These are phyloP conservation scores for Balamuthia mandrillaris DNA, from an alignment of 208 protist genomes.

Conservation along the genomic window DNA sequence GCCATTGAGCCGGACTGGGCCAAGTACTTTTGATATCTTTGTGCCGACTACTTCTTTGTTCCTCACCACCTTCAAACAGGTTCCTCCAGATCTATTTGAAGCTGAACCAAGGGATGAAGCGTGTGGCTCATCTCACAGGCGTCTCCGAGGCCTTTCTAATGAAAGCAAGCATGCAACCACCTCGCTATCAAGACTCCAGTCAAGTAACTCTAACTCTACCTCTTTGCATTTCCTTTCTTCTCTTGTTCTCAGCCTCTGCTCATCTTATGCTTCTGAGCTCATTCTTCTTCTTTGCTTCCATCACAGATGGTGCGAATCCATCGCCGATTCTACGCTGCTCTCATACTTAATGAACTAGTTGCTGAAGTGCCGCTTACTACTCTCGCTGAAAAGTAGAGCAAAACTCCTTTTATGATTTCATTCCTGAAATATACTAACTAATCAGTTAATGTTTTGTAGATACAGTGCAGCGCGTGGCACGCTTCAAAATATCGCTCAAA, in stretches of 20 bases:
- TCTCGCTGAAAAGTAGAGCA: slow-evolving; percentile 64
- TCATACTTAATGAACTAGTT: slow-evolving; percentile 82
- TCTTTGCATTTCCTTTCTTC: too few species aligned
- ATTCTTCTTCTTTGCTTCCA: too few species aligned
- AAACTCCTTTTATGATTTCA: too few species aligned
- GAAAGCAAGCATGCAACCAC: too few species aligned
- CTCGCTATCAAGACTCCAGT: too few species aligned
- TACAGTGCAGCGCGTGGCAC: slow-evolving; percentile 79
- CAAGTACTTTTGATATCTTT: slow-evolving; percentile 9
- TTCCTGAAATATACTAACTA: too few species aligned
- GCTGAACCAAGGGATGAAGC: background rate
- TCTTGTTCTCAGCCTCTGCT: background rate
- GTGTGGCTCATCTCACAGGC: slow-evolving; percentile 5
- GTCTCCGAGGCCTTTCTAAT: slow-evolving; percentile 24
- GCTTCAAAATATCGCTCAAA: slow-evolving; percentile 79
- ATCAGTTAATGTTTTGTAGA: too few species aligned
- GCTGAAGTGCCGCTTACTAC: slow-evolving; percentile 74
- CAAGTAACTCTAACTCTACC: too few species aligned
- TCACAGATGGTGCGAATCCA: slow-evolving; percentile 63
- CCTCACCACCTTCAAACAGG: slow-evolving; percentile 8
- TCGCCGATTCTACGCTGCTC: slow-evolving; percentile 81
- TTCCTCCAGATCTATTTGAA: slow-evolving; percentile 20
- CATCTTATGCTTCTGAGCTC: too few species aligned
- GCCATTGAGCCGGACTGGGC: slow-evolving; percentile 57
- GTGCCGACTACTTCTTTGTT: too few species aligned